These are phyloP conservation scores for Macrolepiota fuliginosa DNA, from an alignment of 768 basidiomycete species.

Conservation along the genomic window DNA sequence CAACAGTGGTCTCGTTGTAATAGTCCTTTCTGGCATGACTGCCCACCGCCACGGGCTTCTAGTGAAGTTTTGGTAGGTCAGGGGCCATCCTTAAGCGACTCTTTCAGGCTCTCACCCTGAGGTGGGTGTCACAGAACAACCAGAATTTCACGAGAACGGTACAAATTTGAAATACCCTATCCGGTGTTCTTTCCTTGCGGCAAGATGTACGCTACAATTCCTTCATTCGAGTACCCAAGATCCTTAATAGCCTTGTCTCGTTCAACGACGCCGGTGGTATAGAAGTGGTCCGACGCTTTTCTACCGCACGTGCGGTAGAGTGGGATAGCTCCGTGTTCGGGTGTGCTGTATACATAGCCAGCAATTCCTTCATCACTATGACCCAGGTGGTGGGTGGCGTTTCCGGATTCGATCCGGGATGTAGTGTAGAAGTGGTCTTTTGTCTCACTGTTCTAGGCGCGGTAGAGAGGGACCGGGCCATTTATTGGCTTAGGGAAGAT, in stretches of 20 bases:
- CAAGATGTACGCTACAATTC: neutral
- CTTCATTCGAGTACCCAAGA: neutral
- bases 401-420: neutral
- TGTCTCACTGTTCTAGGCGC: neutral
- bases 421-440: neutral
- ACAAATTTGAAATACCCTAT: no score
- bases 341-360: neutral
- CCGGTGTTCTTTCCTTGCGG: neutral
- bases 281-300: neutral
- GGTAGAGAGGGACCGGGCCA: neutral
- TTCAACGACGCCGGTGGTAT: neutral
- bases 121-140: no score
- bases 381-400: neutral
- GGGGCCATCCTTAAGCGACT: no score
- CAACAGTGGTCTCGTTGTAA: no score
- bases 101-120: no score
- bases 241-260: neutral
- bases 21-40: no score
- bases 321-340: neutral
- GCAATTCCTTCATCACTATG: neutral
- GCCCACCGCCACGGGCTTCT: no score
- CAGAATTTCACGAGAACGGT: no score
- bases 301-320: neutral
- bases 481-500: neutral
- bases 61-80: no score